These are phyloP conservation scores for Xanthoceras sorbifolium DNA, from an alignment of 345 rosid genomes.

Conservation along the genomic window DNA sequence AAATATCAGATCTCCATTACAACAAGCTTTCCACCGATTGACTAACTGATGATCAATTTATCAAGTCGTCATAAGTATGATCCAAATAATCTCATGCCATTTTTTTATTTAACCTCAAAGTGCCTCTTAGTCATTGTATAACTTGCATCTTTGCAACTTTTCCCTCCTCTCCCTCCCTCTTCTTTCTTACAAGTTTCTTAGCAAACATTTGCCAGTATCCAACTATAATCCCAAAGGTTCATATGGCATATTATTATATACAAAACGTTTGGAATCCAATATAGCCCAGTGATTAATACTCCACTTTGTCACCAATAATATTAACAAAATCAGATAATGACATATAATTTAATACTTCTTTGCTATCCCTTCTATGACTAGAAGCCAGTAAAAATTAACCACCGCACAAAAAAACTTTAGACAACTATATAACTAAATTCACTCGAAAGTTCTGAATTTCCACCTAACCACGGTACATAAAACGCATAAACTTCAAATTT, in stretches of 20 bases:
- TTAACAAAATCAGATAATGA: too few relatives aligned
- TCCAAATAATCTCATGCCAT: background rate
- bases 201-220: background rate
- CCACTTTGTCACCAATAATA: too few relatives aligned
- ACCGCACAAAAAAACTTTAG: background rate
- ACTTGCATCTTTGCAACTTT: background rate
- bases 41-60: too few relatives aligned
- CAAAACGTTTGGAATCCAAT: too few relatives aligned
- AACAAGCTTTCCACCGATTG: background rate
- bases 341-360: too few relatives aligned
- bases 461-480: background rate
- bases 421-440: background rate
- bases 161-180: background rate
- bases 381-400: too few relatives aligned
- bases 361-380: too few relatives aligned
- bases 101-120: background rate
- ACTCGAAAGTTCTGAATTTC: background rate
- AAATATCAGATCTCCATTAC: background rate
- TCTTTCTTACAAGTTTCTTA: background rate
- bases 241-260: too few relatives aligned
- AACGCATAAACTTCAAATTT: background rate
- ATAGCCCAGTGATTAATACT: too few relatives aligned
- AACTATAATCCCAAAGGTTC: too few relatives aligned
- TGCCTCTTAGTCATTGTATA: background rate
- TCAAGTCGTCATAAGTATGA: background rate